These are phyloP conservation scores for Talaromyces nanjingensis DNA, from an alignment of 495 filamentous ascomycete species.

Conservation along the genomic window DNA sequence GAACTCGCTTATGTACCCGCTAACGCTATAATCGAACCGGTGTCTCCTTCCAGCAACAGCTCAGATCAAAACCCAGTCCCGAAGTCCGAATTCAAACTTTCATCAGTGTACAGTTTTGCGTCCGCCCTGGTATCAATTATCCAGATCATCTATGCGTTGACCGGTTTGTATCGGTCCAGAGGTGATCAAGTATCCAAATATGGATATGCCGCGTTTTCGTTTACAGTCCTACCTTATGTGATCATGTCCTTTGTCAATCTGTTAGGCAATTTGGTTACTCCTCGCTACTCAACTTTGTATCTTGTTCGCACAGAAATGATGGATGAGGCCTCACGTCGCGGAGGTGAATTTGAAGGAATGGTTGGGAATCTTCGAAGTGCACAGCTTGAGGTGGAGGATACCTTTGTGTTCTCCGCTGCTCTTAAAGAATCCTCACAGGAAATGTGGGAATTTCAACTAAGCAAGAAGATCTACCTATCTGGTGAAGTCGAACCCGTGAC, in stretches of 20 bases:
- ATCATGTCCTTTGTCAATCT: conserved; percentile 63
- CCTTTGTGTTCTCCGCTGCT: conserved; percentile 3
- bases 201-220: conserved; percentile 36
- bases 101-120: conserved; percentile 18
- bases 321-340: conserved; percentile 31
- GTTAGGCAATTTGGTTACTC: conserved; percentile 29
- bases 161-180: conserved; percentile 27
- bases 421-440: conserved; percentile 13
- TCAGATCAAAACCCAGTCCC: background rate
- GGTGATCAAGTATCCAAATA: conserved; percentile 31
- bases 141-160: conserved; percentile 31
- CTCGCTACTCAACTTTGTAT: conserved; percentile 32
- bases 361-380: conserved; percentile 19
- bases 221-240: conserved; percentile 50
- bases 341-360: conserved; percentile 25
- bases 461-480: conserved; percentile 5
- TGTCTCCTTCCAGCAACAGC: background rate
- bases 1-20: conserved; percentile 15
- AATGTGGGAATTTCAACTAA: conserved; percentile 16
- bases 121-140: conserved; percentile 29
- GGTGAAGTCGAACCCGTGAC: conserved; percentile 16
- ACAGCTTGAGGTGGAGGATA: conserved; percentile 3
- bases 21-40: conserved; percentile 11
- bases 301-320: conserved; percentile 34
- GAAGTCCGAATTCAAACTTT: background rate